Evolutionary conservation across 306 rosid genomes (phyloP), one percentile per base, ranked within the genome.

Genomic region (Medicago arabica): DNA sequence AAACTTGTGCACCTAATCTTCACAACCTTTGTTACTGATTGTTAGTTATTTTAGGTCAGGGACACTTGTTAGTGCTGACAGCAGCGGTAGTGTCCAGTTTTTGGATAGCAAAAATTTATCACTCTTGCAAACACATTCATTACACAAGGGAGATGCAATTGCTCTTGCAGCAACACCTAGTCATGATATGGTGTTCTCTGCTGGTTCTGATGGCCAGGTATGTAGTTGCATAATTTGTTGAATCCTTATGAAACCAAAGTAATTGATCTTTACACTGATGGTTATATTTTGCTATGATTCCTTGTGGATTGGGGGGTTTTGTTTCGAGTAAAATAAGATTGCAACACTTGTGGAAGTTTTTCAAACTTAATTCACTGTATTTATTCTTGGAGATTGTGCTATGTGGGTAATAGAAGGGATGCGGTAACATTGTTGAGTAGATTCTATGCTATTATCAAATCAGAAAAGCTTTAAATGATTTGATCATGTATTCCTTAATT

Each of bases 191-290:
- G 96, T 95, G 64, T 94, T 85, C 69, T 94, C 98, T 62, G 93
- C 96, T 36, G 98, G 98, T 63, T 87, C 98, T 17, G 98, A 94
- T 85, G 97, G 98, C 77, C 89, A 94, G 98, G 98, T 94, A 87
- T 68, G 7, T 65, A 50, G 66, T 65, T 78, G 76, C 63, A 63
- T 40, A 15, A 46, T 41, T 60, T 13, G 67, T 66, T 13, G 40
- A 75, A 10, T 62, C 14, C 14, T 11, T 43, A 10, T 54, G 16
- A 28, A 25, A 31, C 47, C 47, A 1, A 6, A 40, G 14, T 16
- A 17, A 36, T 66, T 36, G 17, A 7, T 28, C 36, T 67, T 13
- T 8, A 19, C 51, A 9, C 51, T 50, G 36, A 40, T 21, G 21
- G 38, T 46, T 40, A 60, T 7, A 8, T 69, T 5, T 49, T 31